Base-by-base conservation (phyloP, 1,284 basidiomycete genomes). In the Apiotrichum montevideense region DNA sequence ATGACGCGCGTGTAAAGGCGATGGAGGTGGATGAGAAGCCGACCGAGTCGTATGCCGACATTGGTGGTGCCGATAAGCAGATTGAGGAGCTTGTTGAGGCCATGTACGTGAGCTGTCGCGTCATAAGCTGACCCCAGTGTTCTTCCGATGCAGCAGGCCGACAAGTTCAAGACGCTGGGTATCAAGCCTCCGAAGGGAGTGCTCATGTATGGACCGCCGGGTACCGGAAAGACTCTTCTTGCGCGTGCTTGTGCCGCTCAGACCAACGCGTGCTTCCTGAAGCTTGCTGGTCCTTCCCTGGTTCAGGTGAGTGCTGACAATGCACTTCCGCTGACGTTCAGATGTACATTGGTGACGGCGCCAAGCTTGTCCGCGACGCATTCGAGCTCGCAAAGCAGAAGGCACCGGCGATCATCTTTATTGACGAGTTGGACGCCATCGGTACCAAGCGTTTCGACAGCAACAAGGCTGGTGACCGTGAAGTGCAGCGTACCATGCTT, bases 381-480 rank as follows among this genome's bases (percentile, higher is more conserved):
- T 98, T 98, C 82, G 86, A 93, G 62, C 87, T 97, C 14, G 95
- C 96, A n/a, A 94, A 97, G 77, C 92, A 98, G 72, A 93, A 98
- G 72, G 90, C 94, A 4, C 95, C 95, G 4, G 94, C 93, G 14
- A 98, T 98, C 67, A 92, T 98, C 53, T 98, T 98, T 77, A 98
- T 98, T 74, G 95, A 98, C 75, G 95, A 98, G 76, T 87, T 98
- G 62, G 95, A 98, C 71, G 95, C 95, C 44, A 86, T 98, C 68
- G 95, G 96, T 71, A 98, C 96, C 7, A 99, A 99, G 78, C 88
- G 95, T 82, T 96, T 98, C 75, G 96, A 98, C 68, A 94, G 90
- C 50, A 96, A 94, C 69, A 98, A 96, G 55, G 88, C 90, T 47
- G 96, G 96, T 66, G 96, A 99, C 78, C 86, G 96, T 65, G 96